Conservation (phyloP, 1,139 yeast genomes). For the Yamadazyma dushanensis region DNA sequence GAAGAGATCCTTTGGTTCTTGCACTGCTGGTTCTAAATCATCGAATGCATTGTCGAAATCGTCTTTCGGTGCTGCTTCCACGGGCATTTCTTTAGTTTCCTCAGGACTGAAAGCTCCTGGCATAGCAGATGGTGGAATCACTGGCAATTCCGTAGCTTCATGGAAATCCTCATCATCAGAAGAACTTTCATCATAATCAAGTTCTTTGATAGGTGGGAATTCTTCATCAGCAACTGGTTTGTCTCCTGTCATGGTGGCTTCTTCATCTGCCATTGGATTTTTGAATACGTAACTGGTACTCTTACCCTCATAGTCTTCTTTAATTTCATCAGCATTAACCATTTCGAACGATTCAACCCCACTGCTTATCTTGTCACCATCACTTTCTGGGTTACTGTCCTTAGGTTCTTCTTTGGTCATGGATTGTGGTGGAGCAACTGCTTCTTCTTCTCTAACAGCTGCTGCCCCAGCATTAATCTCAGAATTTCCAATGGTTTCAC, state of each 20-base stretch:
- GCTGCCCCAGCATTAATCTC: conserved; percentile 20
- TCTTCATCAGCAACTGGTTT: conserved; percentile 37
- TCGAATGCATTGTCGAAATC: conserved; percentile 41
- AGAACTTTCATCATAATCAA: conserved; percentile 58
- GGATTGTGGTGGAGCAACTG: conserved; percentile 7
- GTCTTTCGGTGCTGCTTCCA: conserved; percentile 12
- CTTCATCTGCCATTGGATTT: conserved; percentile 8
- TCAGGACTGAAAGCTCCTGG: conserved; percentile 6
- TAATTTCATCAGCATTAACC: conserved; percentile 50
- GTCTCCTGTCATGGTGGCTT: neutral
- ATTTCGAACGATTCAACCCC: conserved; percentile 55
- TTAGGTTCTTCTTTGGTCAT: conserved; percentile 3
- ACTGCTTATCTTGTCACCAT: conserved; percentile 44
- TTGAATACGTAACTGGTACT: conserved; percentile 14
- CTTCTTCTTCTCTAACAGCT: conserved; percentile 10
- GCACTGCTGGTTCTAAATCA: conserved; percentile 40
- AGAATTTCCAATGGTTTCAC: conserved; percentile 50
- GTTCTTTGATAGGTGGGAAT: conserved; percentile 71
- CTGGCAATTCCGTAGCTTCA: conserved; percentile 16
- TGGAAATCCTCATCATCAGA: conserved; percentile 30
- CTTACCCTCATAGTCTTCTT: conserved; percentile 9
- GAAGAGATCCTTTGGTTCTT: conserved; percentile 29
- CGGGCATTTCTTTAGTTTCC: conserved; percentile 1
- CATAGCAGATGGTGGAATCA: conserved; percentile 1
- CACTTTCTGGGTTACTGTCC: conserved; percentile 23